These are phyloP conservation scores for Peribolospora kevripleyi DNA, from an alignment of 768 basidiomycete genomes.

Conservation along the genomic window DNA sequence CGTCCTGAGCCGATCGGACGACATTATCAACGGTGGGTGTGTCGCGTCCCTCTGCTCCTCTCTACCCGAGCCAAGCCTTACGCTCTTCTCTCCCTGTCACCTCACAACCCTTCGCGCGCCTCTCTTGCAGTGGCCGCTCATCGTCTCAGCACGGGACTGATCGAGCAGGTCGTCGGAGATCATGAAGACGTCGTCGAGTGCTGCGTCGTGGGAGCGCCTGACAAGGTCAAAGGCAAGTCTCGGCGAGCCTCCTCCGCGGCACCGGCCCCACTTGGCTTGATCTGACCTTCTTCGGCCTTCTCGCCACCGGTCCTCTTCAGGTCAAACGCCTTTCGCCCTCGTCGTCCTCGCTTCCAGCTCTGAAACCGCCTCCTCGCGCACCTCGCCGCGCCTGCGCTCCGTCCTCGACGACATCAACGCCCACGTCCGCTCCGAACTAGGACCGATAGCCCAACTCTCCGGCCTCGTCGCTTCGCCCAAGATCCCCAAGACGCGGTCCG, in stretches of 20 bases:
- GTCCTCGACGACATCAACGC: background rate
- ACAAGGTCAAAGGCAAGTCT: background rate
- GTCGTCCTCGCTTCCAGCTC: background rate
- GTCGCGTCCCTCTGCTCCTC: background rate
- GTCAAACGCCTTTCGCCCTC: background rate
- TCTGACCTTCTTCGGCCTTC: too few species aligned
- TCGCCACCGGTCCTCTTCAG: background rate
- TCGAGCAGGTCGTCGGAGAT: conserved; percentile 1
- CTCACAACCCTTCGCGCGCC: background rate
- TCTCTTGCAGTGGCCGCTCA: background rate
- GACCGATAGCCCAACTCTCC: background rate
- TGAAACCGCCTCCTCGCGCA: background rate
- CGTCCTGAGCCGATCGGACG: background rate
- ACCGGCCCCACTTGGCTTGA: too few species aligned
- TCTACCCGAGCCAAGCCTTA: background rate
- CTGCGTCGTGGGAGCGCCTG: conserved; percentile 2
- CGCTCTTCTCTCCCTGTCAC: too few species aligned
- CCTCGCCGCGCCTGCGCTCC: background rate
- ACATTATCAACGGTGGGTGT: conserved; percentile 1
- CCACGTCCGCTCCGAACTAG: background rate
- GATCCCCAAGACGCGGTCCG: conserved; percentile 1
- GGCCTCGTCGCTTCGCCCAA: background rate
- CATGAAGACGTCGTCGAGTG: background rate
- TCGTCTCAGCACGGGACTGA: background rate
- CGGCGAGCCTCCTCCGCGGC: too few species aligned